Conservation (phyloP, 768 basidiomycete genomes). For the Boletus patriciae region DNA sequence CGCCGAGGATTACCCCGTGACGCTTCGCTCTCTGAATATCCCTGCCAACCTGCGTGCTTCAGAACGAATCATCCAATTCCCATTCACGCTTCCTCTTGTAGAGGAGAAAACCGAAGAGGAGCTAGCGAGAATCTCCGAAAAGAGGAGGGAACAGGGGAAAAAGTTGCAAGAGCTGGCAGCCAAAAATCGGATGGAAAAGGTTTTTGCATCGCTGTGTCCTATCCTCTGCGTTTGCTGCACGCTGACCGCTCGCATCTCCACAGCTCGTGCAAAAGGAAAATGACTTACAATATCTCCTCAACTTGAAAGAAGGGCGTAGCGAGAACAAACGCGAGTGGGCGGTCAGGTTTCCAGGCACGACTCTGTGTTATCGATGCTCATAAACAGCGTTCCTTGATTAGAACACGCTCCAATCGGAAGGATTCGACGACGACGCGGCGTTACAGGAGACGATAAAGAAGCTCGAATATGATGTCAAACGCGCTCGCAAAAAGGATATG, state of each 20-base stretch:
- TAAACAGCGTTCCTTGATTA: conserved; percentile 25
- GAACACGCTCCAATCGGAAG: conserved; percentile 63
- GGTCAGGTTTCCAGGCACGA: conserved; percentile 38
- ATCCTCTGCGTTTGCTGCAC: neutral
- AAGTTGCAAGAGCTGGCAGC: conserved; percentile 91
- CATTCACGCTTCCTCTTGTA: conserved; percentile 57
- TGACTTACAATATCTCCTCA: conserved; percentile 64
- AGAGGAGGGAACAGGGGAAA: conserved; percentile 79
- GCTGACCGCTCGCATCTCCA: neutral
- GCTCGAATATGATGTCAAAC: conserved; percentile 77
- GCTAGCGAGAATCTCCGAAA: conserved; percentile 71
- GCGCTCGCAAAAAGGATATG: conserved; percentile 76
- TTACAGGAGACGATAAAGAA: conserved; percentile 85
- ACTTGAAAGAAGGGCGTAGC: conserved; percentile 60
- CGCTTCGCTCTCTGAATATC: conserved; percentile 66
- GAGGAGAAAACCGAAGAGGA: conserved; percentile 95
- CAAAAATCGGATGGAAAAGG: conserved; percentile 83
- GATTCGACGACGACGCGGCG: conserved; percentile 74
- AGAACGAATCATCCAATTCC: conserved; percentile 85
- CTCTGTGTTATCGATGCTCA: neutral
- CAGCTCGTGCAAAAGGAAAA: conserved; percentile 76
- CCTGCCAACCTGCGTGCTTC: conserved; percentile 61
- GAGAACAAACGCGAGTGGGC: conserved; percentile 75
- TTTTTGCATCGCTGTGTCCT: conserved; percentile 28
- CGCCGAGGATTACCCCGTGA: conserved; percentile 68